A percentile compares a stretch with the other conserved stretches of the same genome.
Conservation (phyloP, 495 filamentous ascomycete species). For the Achaetomiella virescens region DNA sequence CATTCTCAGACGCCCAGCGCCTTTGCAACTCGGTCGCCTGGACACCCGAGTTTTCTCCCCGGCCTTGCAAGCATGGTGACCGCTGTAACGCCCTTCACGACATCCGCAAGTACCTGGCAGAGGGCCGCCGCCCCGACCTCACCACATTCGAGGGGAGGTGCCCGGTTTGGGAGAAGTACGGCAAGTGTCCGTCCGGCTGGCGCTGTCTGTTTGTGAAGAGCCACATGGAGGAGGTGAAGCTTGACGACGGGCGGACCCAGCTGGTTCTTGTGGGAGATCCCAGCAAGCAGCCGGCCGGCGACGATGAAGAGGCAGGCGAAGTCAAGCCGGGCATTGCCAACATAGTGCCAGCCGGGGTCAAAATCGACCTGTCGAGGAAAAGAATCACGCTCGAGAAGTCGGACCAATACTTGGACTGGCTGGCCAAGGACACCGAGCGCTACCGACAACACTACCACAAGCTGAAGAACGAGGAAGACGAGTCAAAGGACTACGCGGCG, state of each 20-base stretch:
- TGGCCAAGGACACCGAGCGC: slow-evolving; percentile 54
- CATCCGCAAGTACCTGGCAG: slow-evolving; percentile 73
- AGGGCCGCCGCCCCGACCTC: slow-evolving; percentile 75
- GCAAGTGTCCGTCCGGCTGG: slow-evolving; percentile 78
- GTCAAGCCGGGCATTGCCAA: slow-evolving; percentile 59
- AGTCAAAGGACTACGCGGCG: slow-evolving; percentile 65
- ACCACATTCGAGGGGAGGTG: slow-evolving; percentile 67
- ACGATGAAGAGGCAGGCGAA: slow-evolving; percentile 21
- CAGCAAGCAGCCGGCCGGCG: not conserved
- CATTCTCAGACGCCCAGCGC: slow-evolving; percentile 65
- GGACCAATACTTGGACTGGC: slow-evolving; percentile 68
- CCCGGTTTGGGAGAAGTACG: slow-evolving; percentile 69
- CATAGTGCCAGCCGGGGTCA: slow-evolving; percentile 56
- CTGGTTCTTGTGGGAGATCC: slow-evolving; percentile 55
- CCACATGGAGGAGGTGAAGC: slow-evolving; percentile 70
- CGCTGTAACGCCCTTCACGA: slow-evolving; percentile 76
- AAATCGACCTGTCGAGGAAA: slow-evolving; percentile 63
- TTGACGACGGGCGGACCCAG: slow-evolving; percentile 72
- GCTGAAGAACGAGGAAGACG: slow-evolving; percentile 37
- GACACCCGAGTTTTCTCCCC: slow-evolving; percentile 68
- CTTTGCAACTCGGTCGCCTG: slow-evolving; percentile 67
- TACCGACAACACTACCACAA: slow-evolving; percentile 46
- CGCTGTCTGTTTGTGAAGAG: slow-evolving; percentile 82
- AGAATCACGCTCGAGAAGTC: slow-evolving; percentile 60
- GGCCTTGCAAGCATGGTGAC: slow-evolving; percentile 64